Evolutionary conservation across 371 early-diverging fungal genomes (phyloP), one percentile per base, ranked within the genome.

Genomic region (Apophysomyces variabilis): DNA sequence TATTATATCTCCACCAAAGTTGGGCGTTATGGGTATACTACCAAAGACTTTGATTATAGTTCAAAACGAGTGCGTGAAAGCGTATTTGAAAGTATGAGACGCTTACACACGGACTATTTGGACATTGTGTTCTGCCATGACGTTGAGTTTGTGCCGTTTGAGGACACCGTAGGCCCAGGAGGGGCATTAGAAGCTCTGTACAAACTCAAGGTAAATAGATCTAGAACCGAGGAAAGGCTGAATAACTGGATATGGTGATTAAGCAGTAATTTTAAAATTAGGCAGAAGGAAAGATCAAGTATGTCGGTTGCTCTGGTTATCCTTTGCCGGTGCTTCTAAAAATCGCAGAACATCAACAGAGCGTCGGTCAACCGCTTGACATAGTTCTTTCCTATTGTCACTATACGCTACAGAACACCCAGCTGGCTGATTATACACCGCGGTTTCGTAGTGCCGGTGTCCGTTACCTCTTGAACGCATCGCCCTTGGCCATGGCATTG

Each of bases 401-500:
- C 67, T 89, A 88, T 64, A 89, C 87, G 38, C 75, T 93, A 35
- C 91, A 92, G 63, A 91, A 89, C 72, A 88, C 89, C 5, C 64
- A 62, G 12, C 74, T 92, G 16, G 75, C 77, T 3, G 84, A 87
- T 9, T 89, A 86, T 66, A 70, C 85, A 16, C 84, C 83, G 1
- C 70, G 71, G 32, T 83, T 89, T 65, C 84, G 79, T 46, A 78
- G 65, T n/a, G 85, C 79, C 21, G 92, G 90, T 47, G 88, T 93
- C 7, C 65, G 73, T 6, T 83, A 83, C 8, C 54, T 93, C 50
- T 73, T 90, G 61, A 90, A 86, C 45, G 93, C 92, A 4, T 90
- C 91, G n/a, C 93, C 93, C 0, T 69, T 93, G 37, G 85, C 85
- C 21, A 93, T 93, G 93, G 93, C 91, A 1, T 68, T 93, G 32